A percentile compares a stretch with the other conserved stretches of the same genome.
Evolutionary conservation across 1,139 yeast genomes (phyloP).

Genomic region (Protomyces gravidus): DNA sequence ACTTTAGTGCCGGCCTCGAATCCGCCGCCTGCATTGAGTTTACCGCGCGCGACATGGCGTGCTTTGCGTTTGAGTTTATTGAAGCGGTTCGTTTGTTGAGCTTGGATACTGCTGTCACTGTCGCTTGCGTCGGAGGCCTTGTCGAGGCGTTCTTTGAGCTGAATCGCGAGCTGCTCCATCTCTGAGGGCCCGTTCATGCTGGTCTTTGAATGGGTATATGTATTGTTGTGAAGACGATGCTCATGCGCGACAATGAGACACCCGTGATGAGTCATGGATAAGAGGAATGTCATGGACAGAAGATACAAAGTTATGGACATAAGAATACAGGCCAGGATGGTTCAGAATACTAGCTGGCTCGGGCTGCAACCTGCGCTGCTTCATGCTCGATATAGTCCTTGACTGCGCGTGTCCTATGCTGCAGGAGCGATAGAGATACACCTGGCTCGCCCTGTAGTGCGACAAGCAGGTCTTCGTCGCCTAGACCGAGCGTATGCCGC

Average conservation of each 20-base stretch:
- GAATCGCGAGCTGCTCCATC: conserved; percentile 9
- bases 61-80: conserved; percentile 29
- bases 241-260: no score
- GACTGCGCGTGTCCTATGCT: background rate
- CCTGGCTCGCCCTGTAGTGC: background rate
- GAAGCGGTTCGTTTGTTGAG: conserved; percentile 21
- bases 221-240: no score
- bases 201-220: no score
- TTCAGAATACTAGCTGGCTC: no score
- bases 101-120: conserved; percentile 20
- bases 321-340: no score
- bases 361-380: background rate
- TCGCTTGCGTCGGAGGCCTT: conserved; percentile 21
- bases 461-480: background rate
- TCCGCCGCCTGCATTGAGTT: conserved; percentile 13
- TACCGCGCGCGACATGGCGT: conserved; percentile 24
- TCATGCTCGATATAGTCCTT: background rate
- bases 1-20: conserved; percentile 13
- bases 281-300: no score
- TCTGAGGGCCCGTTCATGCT: background rate
- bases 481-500: background rate
- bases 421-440: background rate
- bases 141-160: conserved; percentile 12
- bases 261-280: background rate
- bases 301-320: no score